phyloP scores from a whole-genome alignment of 805 yeast species.

The Jamesozyma rosinii region DNA sequence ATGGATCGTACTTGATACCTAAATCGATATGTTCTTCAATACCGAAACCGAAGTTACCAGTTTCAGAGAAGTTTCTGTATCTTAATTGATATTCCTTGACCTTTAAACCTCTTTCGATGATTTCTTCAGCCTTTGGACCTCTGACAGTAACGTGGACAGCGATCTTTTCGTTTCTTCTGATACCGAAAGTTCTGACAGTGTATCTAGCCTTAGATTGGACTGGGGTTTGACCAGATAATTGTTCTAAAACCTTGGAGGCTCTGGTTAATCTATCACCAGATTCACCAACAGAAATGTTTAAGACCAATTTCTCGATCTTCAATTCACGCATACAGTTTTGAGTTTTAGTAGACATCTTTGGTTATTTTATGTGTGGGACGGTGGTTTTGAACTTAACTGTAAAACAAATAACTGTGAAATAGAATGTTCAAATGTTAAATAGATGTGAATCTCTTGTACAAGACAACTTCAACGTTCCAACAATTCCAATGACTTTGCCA shows the following conservation, averaged over 20 bases:
- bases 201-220: conserved; percentile 99
- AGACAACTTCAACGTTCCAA: no score
- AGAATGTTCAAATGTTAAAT: no score
- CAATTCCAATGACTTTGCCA: neutral
- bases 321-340: conserved; percentile 98
- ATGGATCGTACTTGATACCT: conserved; percentile 99
- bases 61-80: conserved; percentile 89
- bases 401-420: neutral
- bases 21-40: conserved; percentile 98
- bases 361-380: conserved; percentile 12
- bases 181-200: conserved; percentile 99
- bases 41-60: conserved; percentile 99
- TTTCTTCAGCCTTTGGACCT: conserved; percentile 99
- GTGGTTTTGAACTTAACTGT: neutral
- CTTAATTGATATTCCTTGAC: conserved; percentile 98
- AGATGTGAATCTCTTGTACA: no score
- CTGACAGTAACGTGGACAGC: conserved; percentile 98
- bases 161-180: conserved; percentile 99
- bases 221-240: conserved; percentile 99
- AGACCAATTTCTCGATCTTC: conserved; percentile 97
- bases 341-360: conserved; percentile 45
- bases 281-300: conserved; percentile 99
- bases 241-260: conserved; percentile 99
- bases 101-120: conserved; percentile 98
- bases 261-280: conserved; percentile 99